Evolutionary conservation across 192 early-diverging fungal genomes (phyloP), one percentile per base, ranked within the genome.

Genomic region (Coemansia sp.): DNA sequence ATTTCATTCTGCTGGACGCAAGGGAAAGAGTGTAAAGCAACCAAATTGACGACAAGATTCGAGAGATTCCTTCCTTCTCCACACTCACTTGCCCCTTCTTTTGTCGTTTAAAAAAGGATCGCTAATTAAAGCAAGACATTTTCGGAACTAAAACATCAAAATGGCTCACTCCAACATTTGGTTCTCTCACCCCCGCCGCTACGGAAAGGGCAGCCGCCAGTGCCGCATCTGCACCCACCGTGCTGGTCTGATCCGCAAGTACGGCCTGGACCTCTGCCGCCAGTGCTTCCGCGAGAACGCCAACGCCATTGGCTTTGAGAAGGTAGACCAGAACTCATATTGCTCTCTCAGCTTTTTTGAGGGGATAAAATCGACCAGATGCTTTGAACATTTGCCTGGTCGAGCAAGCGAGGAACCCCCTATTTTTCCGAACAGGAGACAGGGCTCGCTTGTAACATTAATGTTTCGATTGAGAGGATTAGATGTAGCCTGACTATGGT

Each of bases 221-320:
- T 99, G 97, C 89, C 95, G 98, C 78, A 95, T 98, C 77, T 98
- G 96, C 87, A 88, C 94, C 75, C 96, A 99, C 92, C 95, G 90
- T 79, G 98, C 98, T 72, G 98, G 98, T 92, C 92, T 99, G 83
- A 98, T 99, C 86, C 95, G 98, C 90, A 99, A 99, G 90, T 99
- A 99, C 88, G 89, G 89, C 67, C 87, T 99, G 64, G 92, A 98
- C 90, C 87, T 99, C 75, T 99, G 98, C 91, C 94, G 98, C 90
- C 98, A 99, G 86, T 98, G 96, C 91, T 99, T 99, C 95, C 95
- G 98, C 86, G 95, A 99, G 86, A 92, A 99, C 85, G 85, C 94
- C 84, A 88, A 86, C 70, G 96, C 95, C 84, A 99, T 99, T 87
- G 98, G 98, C 72, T 99, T 99, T 91, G 85, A 90, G 84, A 99